Evolutionary conservation across 2,329 filamentous ascomycete species (phyloP).

Genomic region (Lachnellula cervina): DNA sequence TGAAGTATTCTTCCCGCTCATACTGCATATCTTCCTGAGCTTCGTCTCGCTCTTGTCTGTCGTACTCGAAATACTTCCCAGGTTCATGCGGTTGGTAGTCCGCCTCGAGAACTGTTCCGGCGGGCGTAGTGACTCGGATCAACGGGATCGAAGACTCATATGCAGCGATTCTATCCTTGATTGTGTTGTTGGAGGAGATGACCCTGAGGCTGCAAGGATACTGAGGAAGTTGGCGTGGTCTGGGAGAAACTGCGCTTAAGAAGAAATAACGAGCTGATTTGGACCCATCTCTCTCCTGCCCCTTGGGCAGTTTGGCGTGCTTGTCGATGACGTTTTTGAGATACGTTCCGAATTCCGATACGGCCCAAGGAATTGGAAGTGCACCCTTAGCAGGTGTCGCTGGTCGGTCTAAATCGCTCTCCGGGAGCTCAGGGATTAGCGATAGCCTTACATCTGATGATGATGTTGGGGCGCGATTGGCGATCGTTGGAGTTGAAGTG

Average conservation of each 20-base stretch:
- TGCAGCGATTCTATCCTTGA: background rate
- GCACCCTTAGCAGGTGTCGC: background rate
- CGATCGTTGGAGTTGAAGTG: background rate
- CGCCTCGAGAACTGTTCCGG: background rate
- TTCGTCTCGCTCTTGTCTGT: no score
- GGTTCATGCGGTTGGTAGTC: background rate
- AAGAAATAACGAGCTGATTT: background rate
- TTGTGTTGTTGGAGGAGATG: background rate
- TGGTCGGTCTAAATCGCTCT: background rate
- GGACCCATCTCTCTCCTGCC: background rate
- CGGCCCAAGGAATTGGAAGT: background rate
- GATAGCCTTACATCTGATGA: background rate
- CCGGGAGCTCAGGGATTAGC: background rate
- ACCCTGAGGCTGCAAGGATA: background rate
- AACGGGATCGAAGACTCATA: background rate
- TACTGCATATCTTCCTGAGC: no score
- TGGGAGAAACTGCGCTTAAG: background rate
- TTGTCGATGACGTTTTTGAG: background rate
- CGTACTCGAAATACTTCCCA: background rate
- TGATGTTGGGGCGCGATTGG: background rate
- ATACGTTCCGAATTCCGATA: background rate
- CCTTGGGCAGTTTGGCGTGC: background rate
- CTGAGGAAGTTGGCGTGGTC: background rate
- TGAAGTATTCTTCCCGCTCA: no score
- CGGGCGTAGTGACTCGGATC: constrained; percentile 5